phyloP scores from a whole-genome alignment of 371 early-diverging fungal species.

The Lichtheimia ramosa region DNA sequence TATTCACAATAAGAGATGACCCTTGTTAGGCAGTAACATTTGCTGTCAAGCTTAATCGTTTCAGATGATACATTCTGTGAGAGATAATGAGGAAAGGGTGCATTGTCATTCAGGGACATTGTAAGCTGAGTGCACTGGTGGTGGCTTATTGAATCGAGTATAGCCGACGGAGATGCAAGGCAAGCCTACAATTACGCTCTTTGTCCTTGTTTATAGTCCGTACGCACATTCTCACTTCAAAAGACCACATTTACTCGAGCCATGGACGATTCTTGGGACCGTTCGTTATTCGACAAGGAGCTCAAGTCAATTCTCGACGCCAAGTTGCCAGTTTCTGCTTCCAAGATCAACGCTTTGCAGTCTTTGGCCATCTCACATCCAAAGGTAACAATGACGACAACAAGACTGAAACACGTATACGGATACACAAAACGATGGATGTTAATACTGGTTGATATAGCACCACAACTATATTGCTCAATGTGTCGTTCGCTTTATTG shows the following conservation, averaged over 20 bases:
- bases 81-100: too few relatives aligned
- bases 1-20: too few relatives aligned
- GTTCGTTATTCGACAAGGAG: conserved; percentile 60
- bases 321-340: conserved; percentile 64
- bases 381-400: conserved; percentile 35
- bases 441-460: conserved; percentile 22
- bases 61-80: too few relatives aligned
- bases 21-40: too few relatives aligned
- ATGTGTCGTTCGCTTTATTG: conserved; percentile 52
- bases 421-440: neutral
- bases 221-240: neutral
- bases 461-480: conserved; percentile 60
- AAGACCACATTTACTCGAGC: neutral
- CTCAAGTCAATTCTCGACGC: conserved; percentile 52
- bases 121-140: too few relatives aligned
- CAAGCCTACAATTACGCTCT: neutral
- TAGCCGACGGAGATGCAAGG: too few relatives aligned
- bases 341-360: conserved; percentile 58
- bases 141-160: too few relatives aligned
- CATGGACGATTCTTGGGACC: conserved; percentile 50
- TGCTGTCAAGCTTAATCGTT: too few relatives aligned
- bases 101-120: too few relatives aligned
- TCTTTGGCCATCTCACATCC: conserved; percentile 54
- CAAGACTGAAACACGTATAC: neutral
- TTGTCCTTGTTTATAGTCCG: neutral